Evolutionary conservation across 2,329 filamentous ascomycete species (phyloP).

Genomic region (Cladosporium colombiae): DNA sequence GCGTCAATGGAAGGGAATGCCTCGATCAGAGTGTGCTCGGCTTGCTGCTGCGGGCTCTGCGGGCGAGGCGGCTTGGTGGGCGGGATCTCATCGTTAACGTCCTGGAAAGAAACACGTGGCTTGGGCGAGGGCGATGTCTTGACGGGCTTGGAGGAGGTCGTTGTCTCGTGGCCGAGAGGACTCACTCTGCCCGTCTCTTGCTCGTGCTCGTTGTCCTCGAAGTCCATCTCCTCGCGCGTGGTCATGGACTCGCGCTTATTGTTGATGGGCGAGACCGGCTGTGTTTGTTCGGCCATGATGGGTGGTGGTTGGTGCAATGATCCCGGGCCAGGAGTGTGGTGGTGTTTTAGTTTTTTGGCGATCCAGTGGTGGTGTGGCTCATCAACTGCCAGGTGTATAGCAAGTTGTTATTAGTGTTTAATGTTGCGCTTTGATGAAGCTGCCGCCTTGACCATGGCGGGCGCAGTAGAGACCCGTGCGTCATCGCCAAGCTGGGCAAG

Average conservation of each 20-base stretch:
- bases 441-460: slow-evolving; percentile 14
- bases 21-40: slow-evolving; percentile 84
- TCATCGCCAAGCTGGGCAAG: not conserved
- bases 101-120: slow-evolving; percentile 50
- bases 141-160: slow-evolving; percentile 31
- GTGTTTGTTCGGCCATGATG: slow-evolving; percentile 30
- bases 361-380: not conserved
- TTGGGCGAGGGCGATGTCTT: slow-evolving; percentile 43
- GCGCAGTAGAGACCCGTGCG: slow-evolving; percentile 7
- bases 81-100: slow-evolving; percentile 52
- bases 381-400: not conserved
- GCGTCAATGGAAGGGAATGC: slow-evolving; percentile 85
- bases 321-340: not conserved
- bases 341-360: not conserved
- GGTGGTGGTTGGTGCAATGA: not conserved
- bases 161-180: slow-evolving; percentile 39
- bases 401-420: not conserved
- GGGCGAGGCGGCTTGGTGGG: slow-evolving; percentile 83
- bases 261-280: slow-evolving; percentile 29
- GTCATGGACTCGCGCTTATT: slow-evolving; percentile 41
- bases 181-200: slow-evolving; percentile 59
- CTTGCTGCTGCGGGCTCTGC: slow-evolving; percentile 77
- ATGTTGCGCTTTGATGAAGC: not conserved
- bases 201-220: slow-evolving; percentile 58
- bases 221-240: slow-evolving; percentile 42